phyloP scores from a whole-genome alignment of 2,329 filamentous ascomycete species.

The Metarhizium album region DNA sequence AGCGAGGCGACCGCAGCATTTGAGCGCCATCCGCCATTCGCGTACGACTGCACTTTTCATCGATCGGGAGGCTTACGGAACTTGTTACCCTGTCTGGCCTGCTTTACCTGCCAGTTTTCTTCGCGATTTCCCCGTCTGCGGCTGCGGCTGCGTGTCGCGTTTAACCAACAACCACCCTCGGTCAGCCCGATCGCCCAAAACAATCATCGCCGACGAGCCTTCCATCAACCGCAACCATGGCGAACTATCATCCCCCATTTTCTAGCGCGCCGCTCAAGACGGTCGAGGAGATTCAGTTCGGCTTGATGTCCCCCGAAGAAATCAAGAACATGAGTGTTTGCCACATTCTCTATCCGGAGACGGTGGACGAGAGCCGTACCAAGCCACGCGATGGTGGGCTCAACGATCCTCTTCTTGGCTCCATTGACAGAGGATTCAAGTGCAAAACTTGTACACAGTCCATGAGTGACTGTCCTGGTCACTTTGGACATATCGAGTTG shows the following conservation, averaged over 20 bases:
- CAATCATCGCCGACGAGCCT: background rate
- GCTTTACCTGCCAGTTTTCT: conserved; percentile 12
- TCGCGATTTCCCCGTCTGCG: background rate
- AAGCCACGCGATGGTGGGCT: conserved; percentile 85
- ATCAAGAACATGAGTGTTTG: conserved; percentile 98
- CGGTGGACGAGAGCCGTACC: conserved; percentile 92
- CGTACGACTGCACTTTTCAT: conserved; percentile 22
- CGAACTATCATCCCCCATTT: conserved; percentile 82
- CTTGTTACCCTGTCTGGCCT: conserved; percentile 12
- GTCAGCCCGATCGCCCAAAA: conserved; percentile 9
- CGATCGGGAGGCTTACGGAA: conserved; percentile 16
- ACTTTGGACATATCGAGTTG: conserved; percentile 98
- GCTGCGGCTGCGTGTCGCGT: conserved; percentile 8
- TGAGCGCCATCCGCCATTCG: conserved; percentile 30
- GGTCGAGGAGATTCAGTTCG: conserved; percentile 98
- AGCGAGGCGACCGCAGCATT: conserved; percentile 29
- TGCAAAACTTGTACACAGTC: conserved; percentile 95
- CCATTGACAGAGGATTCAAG: conserved; percentile 89
- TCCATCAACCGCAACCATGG: conserved; percentile 51
- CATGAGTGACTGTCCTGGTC: conserved; percentile 91
- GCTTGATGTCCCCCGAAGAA: conserved; percentile 92
- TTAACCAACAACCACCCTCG: conserved; percentile 5
- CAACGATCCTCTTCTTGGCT: conserved; percentile 91
- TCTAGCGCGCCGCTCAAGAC: conserved; percentile 94
- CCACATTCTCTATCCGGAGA: conserved; percentile 96